These are phyloP conservation scores for Chernovozyma aurita DNA, from an alignment of 1,139 yeast species.

Conservation along the genomic window DNA sequence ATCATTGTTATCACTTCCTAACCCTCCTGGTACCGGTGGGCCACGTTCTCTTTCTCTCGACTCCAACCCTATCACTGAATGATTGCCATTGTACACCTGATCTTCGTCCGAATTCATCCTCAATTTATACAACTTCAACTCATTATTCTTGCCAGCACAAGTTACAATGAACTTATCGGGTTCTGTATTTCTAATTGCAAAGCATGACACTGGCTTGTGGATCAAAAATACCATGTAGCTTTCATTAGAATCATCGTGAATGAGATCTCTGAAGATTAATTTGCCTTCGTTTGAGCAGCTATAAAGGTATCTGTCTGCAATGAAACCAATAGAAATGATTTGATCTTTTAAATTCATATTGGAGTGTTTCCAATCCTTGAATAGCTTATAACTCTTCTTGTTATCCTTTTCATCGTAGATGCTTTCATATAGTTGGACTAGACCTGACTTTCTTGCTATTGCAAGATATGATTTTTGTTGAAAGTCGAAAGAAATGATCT, in stretches of 20 bases:
- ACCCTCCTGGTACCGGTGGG: background rate
- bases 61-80: too few relatives aligned
- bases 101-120: constrained; percentile 11
- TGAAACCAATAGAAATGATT: constrained; percentile 24
- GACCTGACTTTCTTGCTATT: constrained; percentile 25
- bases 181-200: constrained; percentile 20
- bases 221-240: constrained; percentile 27
- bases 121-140: constrained; percentile 25
- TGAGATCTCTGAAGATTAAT: constrained; percentile 39
- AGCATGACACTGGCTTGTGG: constrained; percentile 32
- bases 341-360: constrained; percentile 18
- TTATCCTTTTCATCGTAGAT: background rate
- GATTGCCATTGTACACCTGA: background rate
- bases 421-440: constrained; percentile 28
- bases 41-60: background rate
- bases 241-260: constrained; percentile 34
- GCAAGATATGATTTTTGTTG: constrained; percentile 20
- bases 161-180: constrained; percentile 15
- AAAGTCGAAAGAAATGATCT: constrained; percentile 18
- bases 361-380: constrained; percentile 37
- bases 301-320: constrained; percentile 30
- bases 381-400: constrained; percentile 16
- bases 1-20: background rate
- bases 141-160: constrained; percentile 46
- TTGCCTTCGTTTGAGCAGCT: constrained; percentile 44